Base-by-base conservation (phyloP, 2,329 filamentous ascomycete genomes). In the Alternaria consortialis region DNA sequence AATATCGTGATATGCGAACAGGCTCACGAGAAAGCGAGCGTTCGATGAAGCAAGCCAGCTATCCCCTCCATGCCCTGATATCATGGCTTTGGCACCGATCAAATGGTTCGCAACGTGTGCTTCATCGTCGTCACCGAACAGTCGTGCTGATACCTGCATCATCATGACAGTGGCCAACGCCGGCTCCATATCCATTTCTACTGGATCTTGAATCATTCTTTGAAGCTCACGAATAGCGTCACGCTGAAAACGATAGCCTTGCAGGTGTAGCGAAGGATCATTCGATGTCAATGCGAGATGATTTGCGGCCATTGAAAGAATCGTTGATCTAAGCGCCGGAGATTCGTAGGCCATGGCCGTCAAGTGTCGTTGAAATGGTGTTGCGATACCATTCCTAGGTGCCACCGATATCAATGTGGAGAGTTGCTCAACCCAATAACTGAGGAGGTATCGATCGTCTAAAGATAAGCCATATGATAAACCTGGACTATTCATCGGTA, bases 1-100 rank as follows among this genome's bases (percentile, higher is more conserved):
- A 7, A 76, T 76, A 32, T 76, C 74, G 43, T 76, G 74, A 31
- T 76, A 76, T 3, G 74, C 72, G 29, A 74, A 74, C 1, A 76
- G 62, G 31, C 69, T 74, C 17, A 74, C 60, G 8, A 76, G 63
- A 36, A 76, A 76, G 15, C 66, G 64, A 23, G 65, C 62, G 27
- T 64, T 74, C 1, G 72, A 68, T 13, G 73, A 68, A 44, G 32
- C 53, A 20, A 20, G 60, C 58, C 63, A 54, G 20, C 47, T 15
- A 17, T 58, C 37, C 6, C 42, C 54, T 31, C 62, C 61, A 20
- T 67, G 64, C 42, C 64, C 51, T 2, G 66, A 44, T n/a, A 76
- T 67, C 67, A 76, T 74, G n/a, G 73, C 74, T 55, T 71, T 72
- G 3, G 74, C 72, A 7, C 74, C 74, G 23, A 66, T 64, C 17